Conservation (phyloP, 2,329 filamentous ascomycete genomes). For the Ophiostoma piceae region DNA sequence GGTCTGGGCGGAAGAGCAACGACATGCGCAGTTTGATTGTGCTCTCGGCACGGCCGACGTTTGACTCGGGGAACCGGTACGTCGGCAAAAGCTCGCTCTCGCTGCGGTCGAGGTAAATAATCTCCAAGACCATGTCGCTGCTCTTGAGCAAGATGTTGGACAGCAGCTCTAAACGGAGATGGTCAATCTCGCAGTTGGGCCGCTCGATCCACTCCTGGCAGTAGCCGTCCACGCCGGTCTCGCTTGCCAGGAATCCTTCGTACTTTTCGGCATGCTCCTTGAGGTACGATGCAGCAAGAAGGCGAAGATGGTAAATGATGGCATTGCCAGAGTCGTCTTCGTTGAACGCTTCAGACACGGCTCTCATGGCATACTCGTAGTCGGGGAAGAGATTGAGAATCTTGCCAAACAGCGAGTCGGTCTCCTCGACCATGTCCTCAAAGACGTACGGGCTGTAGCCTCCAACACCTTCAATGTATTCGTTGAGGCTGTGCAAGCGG, state of each 20-base stretch:
- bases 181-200: slow-evolving; percentile 77
- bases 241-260: slow-evolving; percentile 62
- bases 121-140: slow-evolving; percentile 72
- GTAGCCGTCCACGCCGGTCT: slow-evolving; percentile 59
- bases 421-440: slow-evolving; percentile 79
- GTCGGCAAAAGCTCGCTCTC: slow-evolving; percentile 69
- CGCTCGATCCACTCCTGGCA: slow-evolving; percentile 67
- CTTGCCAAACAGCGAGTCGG: slow-evolving; percentile 60
- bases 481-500: slow-evolving; percentile 66
- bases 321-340: slow-evolving; percentile 59
- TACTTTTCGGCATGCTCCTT: slow-evolving; percentile 67
- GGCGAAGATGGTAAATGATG: slow-evolving; percentile 79
- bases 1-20: slow-evolving; percentile 65
- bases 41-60: slow-evolving; percentile 42
- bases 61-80: slow-evolving; percentile 57
- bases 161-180: slow-evolving; percentile 75
- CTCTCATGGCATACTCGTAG: slow-evolving; percentile 49
- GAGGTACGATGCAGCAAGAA: slow-evolving; percentile 80
- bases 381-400: slow-evolving; percentile 56
- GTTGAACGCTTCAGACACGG: slow-evolving; percentile 68
- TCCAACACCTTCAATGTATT: slow-evolving; percentile 64
- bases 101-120: slow-evolving; percentile 86
- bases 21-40: slow-evolving; percentile 50
- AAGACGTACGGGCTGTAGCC: slow-evolving; percentile 66
- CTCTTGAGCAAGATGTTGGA: slow-evolving; percentile 75